Conservation (phyloP, 371 early-diverging fungal genomes). For the Phascolomyces articulosus region DNA sequence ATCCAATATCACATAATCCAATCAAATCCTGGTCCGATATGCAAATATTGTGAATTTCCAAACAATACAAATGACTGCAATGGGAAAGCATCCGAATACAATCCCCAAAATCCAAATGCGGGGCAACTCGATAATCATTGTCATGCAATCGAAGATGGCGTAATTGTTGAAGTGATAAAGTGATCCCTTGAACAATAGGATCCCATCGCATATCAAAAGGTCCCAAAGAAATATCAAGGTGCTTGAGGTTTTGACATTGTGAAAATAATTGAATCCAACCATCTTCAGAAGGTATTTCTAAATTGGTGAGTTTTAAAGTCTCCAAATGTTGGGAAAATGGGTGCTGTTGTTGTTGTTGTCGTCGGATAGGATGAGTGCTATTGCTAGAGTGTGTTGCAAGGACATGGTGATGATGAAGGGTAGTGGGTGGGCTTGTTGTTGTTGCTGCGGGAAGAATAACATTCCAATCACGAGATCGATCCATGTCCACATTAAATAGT, state of each 20-base stretch:
- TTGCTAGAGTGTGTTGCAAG: too few relatives aligned
- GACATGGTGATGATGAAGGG: too few relatives aligned
- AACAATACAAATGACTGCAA: background rate
- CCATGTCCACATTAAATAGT: background rate
- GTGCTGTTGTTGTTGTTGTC: too few relatives aligned
- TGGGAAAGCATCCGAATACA: background rate
- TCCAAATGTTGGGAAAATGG: background rate
- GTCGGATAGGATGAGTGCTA: too few relatives aligned
- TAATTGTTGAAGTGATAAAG: background rate
- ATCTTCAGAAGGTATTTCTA: background rate
- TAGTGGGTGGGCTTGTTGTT: too few relatives aligned
- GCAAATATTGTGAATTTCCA: background rate
- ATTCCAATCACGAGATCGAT: conserved; percentile 1
- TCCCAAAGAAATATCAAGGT: background rate
- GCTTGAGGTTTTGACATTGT: background rate
- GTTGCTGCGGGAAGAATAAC: background rate
- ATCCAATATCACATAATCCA: background rate
- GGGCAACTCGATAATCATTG: background rate
- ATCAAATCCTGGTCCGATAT: background rate
- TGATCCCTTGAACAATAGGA: background rate
- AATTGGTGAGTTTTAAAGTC: background rate
- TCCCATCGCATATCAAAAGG: background rate
- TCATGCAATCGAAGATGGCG: background rate
- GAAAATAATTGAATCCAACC: background rate
- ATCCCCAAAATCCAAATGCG: background rate